Percentiles rank a stretch among this genome's conserved stretches.
phyloP scores from a whole-genome alignment of 2,329 filamentous ascomycete genomes.

The Cladosporium sp. region DNA sequence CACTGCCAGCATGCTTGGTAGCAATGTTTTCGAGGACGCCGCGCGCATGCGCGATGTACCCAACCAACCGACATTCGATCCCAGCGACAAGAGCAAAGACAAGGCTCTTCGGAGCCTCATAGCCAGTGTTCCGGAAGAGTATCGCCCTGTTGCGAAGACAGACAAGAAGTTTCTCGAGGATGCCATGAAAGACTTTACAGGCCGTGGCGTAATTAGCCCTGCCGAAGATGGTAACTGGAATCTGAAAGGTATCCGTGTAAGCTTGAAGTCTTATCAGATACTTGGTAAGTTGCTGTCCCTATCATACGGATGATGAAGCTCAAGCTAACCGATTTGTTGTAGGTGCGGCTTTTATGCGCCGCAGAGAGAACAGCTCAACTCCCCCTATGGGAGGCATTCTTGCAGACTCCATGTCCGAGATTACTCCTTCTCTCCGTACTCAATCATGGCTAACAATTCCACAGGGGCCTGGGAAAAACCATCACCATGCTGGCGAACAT shows the following conservation, averaged over 20 bases:
- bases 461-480: constrained; percentile 75
- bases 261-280: constrained; percentile 54
- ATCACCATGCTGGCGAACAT: constrained; percentile 61
- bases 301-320: too few species aligned
- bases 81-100: constrained; percentile 25
- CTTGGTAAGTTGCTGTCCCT: too few species aligned
- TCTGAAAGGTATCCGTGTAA: constrained; percentile 50
- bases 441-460: neutral
- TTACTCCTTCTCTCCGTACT: neutral
- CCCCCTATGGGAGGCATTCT: constrained; percentile 70
- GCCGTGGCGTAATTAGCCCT: constrained; percentile 37
- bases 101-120: constrained; percentile 43
- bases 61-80: constrained; percentile 27
- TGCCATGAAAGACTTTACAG: constrained; percentile 44
- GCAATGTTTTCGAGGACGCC: constrained; percentile 29
- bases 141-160: constrained; percentile 32
- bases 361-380: constrained; percentile 43
- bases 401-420: constrained; percentile 82
- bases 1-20: constrained; percentile 18
- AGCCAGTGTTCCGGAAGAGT: constrained; percentile 40
- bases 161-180: constrained; percentile 42
- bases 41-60: constrained; percentile 22
- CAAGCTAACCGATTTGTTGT: too few species aligned
- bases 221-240: constrained; percentile 42
- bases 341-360: neutral